Percentiles rank a stretch among this genome's conserved stretches.
Evolutionary conservation across 257 asterid species (phyloP).

Genomic region (Solanum sparsipilum): DNA sequence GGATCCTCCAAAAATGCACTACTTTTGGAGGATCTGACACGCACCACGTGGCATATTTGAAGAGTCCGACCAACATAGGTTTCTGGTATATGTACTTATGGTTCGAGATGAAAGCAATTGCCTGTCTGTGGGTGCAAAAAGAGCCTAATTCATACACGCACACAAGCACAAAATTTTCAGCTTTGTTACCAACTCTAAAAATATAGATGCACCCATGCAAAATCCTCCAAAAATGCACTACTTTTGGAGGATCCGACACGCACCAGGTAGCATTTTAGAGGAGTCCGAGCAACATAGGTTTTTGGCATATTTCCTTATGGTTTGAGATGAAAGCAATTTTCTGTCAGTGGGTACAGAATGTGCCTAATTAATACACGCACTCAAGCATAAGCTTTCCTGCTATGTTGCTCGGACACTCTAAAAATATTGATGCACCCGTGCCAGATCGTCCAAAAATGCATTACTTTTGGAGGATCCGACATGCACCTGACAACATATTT

Average conservation of each 20-base stretch:
- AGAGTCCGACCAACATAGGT: background rate
- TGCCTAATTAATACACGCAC: background rate
- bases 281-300: background rate
- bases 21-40: background rate
- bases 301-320: background rate
- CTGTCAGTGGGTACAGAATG: background rate
- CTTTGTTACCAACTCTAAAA: background rate
- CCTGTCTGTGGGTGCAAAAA: background rate
- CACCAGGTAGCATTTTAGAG: accelerated
- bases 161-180: background rate
- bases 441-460: background rate
- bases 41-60: background rate
- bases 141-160: background rate
- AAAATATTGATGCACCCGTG: background rate
- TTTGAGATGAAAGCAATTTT: background rate
- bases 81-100: background rate
- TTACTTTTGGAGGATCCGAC: background rate
- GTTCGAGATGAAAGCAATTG: background rate
- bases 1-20: background rate
- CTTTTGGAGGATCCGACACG: background rate
- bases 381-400: accelerated
- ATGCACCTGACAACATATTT: background rate
- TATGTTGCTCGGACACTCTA: background rate
- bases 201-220: background rate
- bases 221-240: background rate